A percentile compares a stretch with the other conserved stretches of the same genome.
Evolutionary conservation across 306 rosid genomes (phyloP).

Genomic region (Casuarina glauca): DNA sequence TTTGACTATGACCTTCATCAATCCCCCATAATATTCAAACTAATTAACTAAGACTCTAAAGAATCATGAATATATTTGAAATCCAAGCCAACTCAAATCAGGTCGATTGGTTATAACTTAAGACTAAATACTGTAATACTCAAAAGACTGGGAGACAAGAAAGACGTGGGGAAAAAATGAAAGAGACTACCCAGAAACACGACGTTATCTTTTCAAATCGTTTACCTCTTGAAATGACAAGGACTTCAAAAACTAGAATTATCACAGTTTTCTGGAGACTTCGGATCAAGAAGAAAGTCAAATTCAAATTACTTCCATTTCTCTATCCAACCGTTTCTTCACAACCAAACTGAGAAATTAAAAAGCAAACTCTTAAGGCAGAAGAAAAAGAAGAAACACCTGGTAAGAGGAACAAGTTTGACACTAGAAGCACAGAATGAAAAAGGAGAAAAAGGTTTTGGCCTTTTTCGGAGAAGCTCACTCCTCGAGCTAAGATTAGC

Average conservation of each 20-base stretch:
- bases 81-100: neutral
- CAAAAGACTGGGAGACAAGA: neutral
- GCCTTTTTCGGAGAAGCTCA: neutral
- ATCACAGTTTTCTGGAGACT: neutral
- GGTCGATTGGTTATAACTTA: neutral
- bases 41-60: neutral
- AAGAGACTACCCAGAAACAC: no score
- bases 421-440: neutral
- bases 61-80: neutral
- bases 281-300: neutral
- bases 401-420: neutral
- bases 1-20: neutral
- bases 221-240: neutral
- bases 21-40: neutral
- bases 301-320: neutral
- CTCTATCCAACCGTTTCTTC: neutral
- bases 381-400: neutral
- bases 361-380: no score
- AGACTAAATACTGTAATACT: neutral
- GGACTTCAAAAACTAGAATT: neutral
- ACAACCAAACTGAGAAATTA: no score
- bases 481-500: neutral
- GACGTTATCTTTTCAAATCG: no score
- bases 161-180: neutral
- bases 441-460: neutral